These are phyloP conservation scores for Arxiozyma heterogenica DNA, from an alignment of 1,139 yeast genomes.

Conservation along the genomic window DNA sequence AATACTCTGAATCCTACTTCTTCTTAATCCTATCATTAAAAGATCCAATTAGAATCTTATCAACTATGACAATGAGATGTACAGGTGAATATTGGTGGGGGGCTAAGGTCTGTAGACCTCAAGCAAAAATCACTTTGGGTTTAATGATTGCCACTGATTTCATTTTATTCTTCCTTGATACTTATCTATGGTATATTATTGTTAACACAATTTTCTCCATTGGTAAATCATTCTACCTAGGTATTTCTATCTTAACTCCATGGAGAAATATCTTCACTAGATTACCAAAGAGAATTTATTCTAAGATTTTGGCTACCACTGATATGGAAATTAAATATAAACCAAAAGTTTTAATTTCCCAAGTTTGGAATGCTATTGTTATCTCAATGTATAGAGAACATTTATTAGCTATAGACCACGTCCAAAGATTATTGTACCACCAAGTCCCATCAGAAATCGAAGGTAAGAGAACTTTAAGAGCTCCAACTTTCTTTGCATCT, in stretches of 20 bases:
- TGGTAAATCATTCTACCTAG: constrained; percentile 95
- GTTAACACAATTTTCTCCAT: constrained; percentile 91
- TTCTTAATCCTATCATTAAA: constrained; percentile 83
- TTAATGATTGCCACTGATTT: constrained; percentile 87
- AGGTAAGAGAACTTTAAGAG: constrained; percentile 96
- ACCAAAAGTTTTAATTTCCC: constrained; percentile 95
- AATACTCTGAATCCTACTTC: constrained; percentile 82
- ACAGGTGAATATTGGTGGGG: constrained; percentile 90
- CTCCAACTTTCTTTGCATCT: constrained; percentile 96
- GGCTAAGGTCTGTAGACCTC: constrained; percentile 64
- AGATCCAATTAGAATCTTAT: constrained; percentile 81
- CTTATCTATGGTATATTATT: constrained; percentile 96
- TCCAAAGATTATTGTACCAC: constrained; percentile 90
- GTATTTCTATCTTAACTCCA: constrained; percentile 96
- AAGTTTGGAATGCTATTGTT: constrained; percentile 97
- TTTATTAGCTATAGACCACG: constrained; percentile 93
- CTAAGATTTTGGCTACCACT: constrained; percentile 92
- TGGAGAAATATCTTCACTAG: constrained; percentile 98
- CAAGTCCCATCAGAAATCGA: constrained; percentile 96
- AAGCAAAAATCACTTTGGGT: constrained; percentile 80
- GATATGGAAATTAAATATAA: constrained; percentile 99
- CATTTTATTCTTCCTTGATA: constrained; percentile 94
- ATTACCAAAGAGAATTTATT: constrained; percentile 95
- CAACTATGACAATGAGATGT: constrained; percentile 61
- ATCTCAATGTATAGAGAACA: constrained; percentile 99